Evolutionary conservation across 495 filamentous ascomycete species (phyloP), one percentile per base, ranked within the genome.

Genomic region (Aspergillus asperescens): DNA sequence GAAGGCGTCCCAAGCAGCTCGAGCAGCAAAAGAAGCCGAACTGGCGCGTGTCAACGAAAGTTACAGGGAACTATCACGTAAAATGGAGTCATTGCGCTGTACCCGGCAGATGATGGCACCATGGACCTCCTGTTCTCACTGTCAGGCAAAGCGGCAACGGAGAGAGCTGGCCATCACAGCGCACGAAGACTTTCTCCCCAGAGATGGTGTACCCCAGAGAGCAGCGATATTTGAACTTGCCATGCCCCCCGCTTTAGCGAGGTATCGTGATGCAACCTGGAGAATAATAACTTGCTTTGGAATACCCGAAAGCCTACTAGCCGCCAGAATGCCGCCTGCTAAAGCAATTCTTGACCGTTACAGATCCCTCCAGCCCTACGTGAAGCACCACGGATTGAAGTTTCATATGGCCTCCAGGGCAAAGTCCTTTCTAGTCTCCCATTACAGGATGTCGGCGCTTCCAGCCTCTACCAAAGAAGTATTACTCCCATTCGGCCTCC

Each of bases 151-250:
- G 43, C 55, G 61, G 5, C 37, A 56, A 18, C 59, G 76, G 15
- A 38, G 61, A 2, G 74, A 79, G 0, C 50, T 88, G 7, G 49
- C 19, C 0, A 84, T 87, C 41, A 4, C 52, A 0, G 51, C 81
- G 28, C 71, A 83, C 46, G 83, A 86, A 50, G 84, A 81, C 74
- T 83, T 80, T 7, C 65, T 87, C 9, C 82, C 84, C 0, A 0
- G 23, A 16, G 0, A 15, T 0, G 5, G 49, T 63, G 3, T 15
- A 4, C 52, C 37, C 50, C 57, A 59, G 48, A 72, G 76, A 47
- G 63, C 74, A 0, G 64, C 71, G 0, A 68, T 86, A 0, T 84
- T 87, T 35, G 84, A 88, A 61, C 63, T 86, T 0, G 34, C 52
- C 9, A 61, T 73, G 3, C 82, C 83, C 1, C 8, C n/a, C 0